These are phyloP conservation scores for Clathrospora elynae DNA, from an alignment of 2,329 filamentous ascomycete species.

Conservation along the genomic window DNA sequence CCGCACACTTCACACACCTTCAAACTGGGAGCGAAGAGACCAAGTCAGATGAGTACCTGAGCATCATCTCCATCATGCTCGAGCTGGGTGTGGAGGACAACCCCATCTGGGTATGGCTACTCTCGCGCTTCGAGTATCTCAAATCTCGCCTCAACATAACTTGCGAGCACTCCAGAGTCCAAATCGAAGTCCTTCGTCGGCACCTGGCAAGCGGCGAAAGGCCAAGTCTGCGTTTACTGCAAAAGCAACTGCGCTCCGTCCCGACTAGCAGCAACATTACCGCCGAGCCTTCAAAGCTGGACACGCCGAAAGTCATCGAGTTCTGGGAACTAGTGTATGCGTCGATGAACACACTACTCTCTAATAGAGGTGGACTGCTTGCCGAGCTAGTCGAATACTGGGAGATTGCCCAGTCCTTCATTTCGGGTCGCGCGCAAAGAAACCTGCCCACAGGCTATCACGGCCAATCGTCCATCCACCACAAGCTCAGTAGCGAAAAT, in stretches of 20 bases:
- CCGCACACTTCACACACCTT: conserved; percentile 63
- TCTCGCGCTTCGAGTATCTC: conserved; percentile 85
- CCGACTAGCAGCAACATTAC: conserved; percentile 67
- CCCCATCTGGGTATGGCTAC: conserved; percentile 93
- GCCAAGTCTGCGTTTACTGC: conserved; percentile 70
- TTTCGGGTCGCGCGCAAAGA: conserved; percentile 81
- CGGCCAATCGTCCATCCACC: conserved; percentile 78
- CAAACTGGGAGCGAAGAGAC: conserved; percentile 53
- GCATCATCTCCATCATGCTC: conserved; percentile 84
- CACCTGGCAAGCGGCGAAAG: conserved; percentile 76
- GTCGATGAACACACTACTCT: conserved; percentile 76
- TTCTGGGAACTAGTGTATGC: conserved; percentile 88
- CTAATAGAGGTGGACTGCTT: conserved; percentile 74
- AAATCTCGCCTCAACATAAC: conserved; percentile 81
- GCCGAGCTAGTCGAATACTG: conserved; percentile 93
- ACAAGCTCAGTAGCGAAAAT: conserved; percentile 74
- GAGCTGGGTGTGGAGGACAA: conserved; percentile 95
- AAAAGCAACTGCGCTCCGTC: conserved; percentile 76
- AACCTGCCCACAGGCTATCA: conserved; percentile 80
- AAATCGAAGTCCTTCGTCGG: conserved; percentile 88
- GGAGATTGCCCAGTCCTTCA: conserved; percentile 88
- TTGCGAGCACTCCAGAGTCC: conserved; percentile 84
- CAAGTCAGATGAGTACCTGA: conserved; percentile 82
- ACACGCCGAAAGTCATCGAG: conserved; percentile 79
- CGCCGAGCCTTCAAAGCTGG: conserved; percentile 64